Evolutionary conservation across 768 basidiomycete species (phyloP).

Genomic region (Termitomyces titanicus): DNA sequence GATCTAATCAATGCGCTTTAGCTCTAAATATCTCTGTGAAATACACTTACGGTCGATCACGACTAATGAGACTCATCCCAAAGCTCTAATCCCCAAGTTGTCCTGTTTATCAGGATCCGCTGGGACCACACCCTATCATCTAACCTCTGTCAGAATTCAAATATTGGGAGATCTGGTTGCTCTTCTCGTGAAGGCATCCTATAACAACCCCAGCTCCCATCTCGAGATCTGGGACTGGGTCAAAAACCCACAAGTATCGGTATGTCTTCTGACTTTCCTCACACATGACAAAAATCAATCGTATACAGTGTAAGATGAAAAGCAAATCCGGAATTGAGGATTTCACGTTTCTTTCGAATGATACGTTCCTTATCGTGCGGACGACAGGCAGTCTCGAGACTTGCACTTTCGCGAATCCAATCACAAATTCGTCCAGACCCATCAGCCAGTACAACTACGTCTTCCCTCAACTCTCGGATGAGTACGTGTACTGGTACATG

Average conservation of each 20-base stretch:
- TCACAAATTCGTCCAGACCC: conserved; percentile 24
- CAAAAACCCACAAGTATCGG: conserved; percentile 34
- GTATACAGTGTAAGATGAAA: conserved; percentile 35
- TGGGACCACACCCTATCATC: conserved; percentile 25
- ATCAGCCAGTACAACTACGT: conserved; percentile 32
- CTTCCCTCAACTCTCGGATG: conserved; percentile 40
- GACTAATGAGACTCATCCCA: conserved; percentile 48
- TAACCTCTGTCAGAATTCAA: conserved; percentile 42
- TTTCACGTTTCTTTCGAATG: conserved; percentile 44
- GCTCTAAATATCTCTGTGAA: conserved; percentile 41
- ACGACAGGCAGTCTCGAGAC: conserved; percentile 46
- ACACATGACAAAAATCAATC: neutral
- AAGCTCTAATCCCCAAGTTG: conserved; percentile 35
- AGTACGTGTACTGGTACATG: conserved; percentile 51
- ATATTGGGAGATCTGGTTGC: conserved; percentile 44
- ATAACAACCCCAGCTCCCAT: conserved; percentile 36
- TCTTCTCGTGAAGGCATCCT: conserved; percentile 44
- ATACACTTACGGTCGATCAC: conserved; percentile 48
- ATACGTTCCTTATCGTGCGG: conserved; percentile 43
- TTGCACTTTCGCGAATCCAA: conserved; percentile 41
- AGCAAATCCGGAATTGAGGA: conserved; percentile 46
- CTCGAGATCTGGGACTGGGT: conserved; percentile 54
- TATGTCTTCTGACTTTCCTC: conserved; percentile 20
- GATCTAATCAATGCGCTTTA: conserved; percentile 15
- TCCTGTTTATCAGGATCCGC: conserved; percentile 34